Conservation (phyloP, 2,329 filamentous ascomycete species). For the Septoria petroselini region DNA sequence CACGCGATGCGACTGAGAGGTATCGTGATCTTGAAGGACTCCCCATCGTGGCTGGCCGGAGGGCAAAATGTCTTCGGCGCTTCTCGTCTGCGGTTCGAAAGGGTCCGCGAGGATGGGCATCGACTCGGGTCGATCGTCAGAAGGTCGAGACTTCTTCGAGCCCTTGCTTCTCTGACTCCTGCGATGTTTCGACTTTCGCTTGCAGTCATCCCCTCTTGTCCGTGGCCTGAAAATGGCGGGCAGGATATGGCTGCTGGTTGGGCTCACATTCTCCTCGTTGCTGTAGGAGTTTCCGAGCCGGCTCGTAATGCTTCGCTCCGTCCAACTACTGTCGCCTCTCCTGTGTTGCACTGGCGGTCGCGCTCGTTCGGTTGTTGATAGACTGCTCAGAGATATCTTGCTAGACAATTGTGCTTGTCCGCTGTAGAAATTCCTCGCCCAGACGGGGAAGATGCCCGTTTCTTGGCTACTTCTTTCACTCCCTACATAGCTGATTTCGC, state of each 20-base stretch:
- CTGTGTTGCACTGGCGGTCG: slow-evolving; percentile 21
- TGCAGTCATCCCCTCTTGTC: slow-evolving; percentile 28
- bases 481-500: slow-evolving; percentile 32
- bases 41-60: slow-evolving; percentile 35
- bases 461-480: slow-evolving; percentile 30
- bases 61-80: slow-evolving; percentile 26
- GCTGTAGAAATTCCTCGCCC: slow-evolving; percentile 40
- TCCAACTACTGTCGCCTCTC: slow-evolving; percentile 32
- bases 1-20: slow-evolving; percentile 5
- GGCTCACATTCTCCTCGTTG: slow-evolving; percentile 28
- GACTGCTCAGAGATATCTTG: slow-evolving; percentile 31
- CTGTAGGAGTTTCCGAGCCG: slow-evolving; percentile 34
- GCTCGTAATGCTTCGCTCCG: slow-evolving; percentile 35
- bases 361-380: slow-evolving; percentile 18
- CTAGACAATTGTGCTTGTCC: slow-evolving; percentile 31
- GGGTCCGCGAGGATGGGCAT: slow-evolving; percentile 29
- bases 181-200: slow-evolving; percentile 24
- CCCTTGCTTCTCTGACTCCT: slow-evolving; percentile 19
- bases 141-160: slow-evolving; percentile 16
- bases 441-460: slow-evolving; percentile 37
- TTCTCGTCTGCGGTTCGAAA: slow-evolving; percentile 8
- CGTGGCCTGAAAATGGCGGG: slow-evolving; percentile 38
- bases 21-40: slow-evolving; percentile 27
- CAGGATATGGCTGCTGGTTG: slow-evolving; percentile 36
- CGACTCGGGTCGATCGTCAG: slow-evolving; percentile 27